A percentile compares a stretch with the other conserved stretches of the same genome.
phyloP scores from a whole-genome alignment of 2,329 filamentous ascomycete genomes.

The Exophiala sp. region DNA sequence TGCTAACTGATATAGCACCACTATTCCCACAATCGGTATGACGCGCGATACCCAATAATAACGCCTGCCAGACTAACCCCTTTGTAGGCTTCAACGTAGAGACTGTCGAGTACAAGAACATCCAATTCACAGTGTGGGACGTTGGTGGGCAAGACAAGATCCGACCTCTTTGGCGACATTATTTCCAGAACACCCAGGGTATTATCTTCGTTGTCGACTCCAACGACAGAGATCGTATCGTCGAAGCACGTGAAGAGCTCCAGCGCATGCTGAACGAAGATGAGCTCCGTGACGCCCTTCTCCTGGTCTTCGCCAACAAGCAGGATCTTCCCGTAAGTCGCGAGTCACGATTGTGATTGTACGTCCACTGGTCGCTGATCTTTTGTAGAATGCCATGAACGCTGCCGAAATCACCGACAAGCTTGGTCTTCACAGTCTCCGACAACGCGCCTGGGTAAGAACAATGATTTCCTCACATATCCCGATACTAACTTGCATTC shows the following conservation, averaged over 20 bases:
- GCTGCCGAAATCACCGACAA: slow-evolving; percentile 99
- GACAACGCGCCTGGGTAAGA: slow-evolving; percentile 97
- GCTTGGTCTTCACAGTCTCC: slow-evolving; percentile 97
- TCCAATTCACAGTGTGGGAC: slow-evolving; percentile 99
- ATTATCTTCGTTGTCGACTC: slow-evolving; percentile 99
- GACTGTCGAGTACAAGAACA: slow-evolving; percentile 99
- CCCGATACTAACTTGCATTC: slow-evolving; percentile 27
- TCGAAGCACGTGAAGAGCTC: slow-evolving; percentile 93
- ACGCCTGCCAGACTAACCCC: slow-evolving; percentile 5
- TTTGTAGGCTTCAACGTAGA: slow-evolving; percentile 93
- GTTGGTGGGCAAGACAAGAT: slow-evolving; percentile 99
- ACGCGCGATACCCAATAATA: slow-evolving; percentile 7
- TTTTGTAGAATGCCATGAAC: slow-evolving; percentile 92
- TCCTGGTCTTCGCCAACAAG: slow-evolving; percentile 99
- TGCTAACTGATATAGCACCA: slow-evolving; percentile 63
- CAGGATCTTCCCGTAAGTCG: slow-evolving; percentile 91
- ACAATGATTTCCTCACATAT: neutral
- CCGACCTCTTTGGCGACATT: slow-evolving; percentile 97
- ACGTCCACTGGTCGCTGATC: neutral
- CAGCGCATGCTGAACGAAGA: slow-evolving; percentile 99
- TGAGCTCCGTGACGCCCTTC: slow-evolving; percentile 93
- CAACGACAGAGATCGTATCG: slow-evolving; percentile 97
- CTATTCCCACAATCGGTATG: slow-evolving; percentile 94
- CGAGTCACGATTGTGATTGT: slow-evolving; percentile 9
- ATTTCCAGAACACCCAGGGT: slow-evolving; percentile 99